Conservation (phyloP, 1,139 yeast genomes). For the Geotrichum restrictum region DNA sequence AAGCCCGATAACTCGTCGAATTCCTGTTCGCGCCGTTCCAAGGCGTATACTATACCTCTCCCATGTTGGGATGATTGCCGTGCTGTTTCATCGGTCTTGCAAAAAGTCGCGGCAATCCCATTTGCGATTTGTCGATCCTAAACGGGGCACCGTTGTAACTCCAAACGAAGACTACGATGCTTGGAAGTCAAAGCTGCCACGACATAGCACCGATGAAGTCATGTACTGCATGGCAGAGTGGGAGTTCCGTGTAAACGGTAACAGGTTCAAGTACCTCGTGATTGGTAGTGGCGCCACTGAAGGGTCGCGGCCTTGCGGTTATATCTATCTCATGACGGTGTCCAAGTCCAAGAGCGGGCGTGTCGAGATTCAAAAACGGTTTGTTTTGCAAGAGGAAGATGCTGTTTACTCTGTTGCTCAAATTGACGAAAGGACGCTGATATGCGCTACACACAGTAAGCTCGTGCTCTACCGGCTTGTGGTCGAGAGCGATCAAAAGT, state of each 20-base stretch:
- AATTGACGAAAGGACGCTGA: constrained; percentile 15
- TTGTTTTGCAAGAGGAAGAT: constrained; percentile 8
- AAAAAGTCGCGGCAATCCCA: constrained; percentile 6
- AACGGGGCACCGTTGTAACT: constrained; percentile 7
- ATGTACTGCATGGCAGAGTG: constrained; percentile 12
- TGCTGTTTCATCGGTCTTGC: constrained; percentile 10
- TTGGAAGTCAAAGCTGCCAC: constrained; percentile 14
- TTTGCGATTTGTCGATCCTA: constrained; percentile 12
- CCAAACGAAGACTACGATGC: constrained; percentile 14
- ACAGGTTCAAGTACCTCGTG: constrained; percentile 16
- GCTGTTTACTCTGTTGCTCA: constrained; percentile 13
- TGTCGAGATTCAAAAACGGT: constrained; percentile 14
- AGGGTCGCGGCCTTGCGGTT: constrained; percentile 5
- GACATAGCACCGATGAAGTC: not conserved
- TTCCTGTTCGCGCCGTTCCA: constrained; percentile 12
- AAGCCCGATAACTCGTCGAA: not conserved
- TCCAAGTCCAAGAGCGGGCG: constrained; percentile 9
- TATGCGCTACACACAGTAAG: constrained; percentile 8
- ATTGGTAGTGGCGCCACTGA: constrained; percentile 13
- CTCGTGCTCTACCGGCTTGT: constrained; percentile 9
- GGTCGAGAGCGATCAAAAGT: constrained; percentile 5
- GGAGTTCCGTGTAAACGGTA: constrained; percentile 14
- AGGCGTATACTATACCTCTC: constrained; percentile 10
- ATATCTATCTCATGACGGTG: constrained; percentile 12
- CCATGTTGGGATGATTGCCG: constrained; percentile 15